Evolutionary conservation across 2,329 filamentous ascomycete genomes (phyloP).

Genomic region (Chaetomium sp.): DNA sequence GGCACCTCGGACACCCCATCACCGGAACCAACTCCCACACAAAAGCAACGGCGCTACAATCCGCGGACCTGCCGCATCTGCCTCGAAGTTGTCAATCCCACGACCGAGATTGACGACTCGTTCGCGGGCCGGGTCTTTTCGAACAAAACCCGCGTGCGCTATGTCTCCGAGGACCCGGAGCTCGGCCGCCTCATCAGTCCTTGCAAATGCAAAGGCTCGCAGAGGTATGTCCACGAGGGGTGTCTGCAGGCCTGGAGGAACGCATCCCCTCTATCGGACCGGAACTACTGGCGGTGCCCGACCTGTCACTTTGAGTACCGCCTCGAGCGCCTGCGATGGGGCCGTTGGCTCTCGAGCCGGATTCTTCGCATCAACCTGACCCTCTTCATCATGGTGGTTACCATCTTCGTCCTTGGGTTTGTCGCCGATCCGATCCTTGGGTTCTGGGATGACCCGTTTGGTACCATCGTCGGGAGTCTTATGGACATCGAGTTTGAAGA

Average conservation of each 20-base stretch:
- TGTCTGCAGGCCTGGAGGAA: constrained; percentile 84
- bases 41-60: constrained; percentile 57
- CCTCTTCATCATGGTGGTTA: constrained; percentile 66
- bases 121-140: constrained; percentile 41
- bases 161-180: constrained; percentile 72
- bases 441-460: constrained; percentile 78
- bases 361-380: constrained; percentile 72
- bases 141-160: constrained; percentile 47
- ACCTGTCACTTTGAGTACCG: constrained; percentile 85
- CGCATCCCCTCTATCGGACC: constrained; percentile 63
- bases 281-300: constrained; percentile 84
- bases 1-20: constrained; percentile 13
- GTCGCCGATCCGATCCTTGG: constrained; percentile 91
- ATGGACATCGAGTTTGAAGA: constrained; percentile 45
- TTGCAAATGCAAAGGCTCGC: constrained; percentile 90
- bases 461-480: constrained; percentile 57
- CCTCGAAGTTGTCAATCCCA: constrained; percentile 65
- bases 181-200: constrained; percentile 81
- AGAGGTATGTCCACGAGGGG: constrained; percentile 90
- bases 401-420: constrained; percentile 84
- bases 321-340: constrained; percentile 75
- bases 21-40: constrained; percentile 29
- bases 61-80: constrained; percentile 87
- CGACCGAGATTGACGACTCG: constrained; percentile 45
- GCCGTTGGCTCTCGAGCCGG: constrained; percentile 67